Evolutionary conservation across 75 land plant genomes (phyloP).

Genomic region (Cupressus sempervirens): DNA sequence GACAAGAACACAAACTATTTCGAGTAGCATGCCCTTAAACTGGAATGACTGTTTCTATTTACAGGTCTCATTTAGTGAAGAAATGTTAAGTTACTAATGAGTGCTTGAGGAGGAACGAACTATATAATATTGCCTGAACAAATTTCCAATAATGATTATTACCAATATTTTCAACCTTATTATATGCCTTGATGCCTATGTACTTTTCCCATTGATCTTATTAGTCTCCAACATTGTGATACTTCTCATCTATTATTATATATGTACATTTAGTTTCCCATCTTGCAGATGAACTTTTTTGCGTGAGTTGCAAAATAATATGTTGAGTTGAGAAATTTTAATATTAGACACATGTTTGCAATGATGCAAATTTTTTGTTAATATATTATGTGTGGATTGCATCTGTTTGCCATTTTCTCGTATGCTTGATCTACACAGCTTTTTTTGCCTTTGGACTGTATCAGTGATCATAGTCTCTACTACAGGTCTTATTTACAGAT

Average conservation of each 20-base stretch:
- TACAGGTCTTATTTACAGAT: slow-evolving; percentile 69
- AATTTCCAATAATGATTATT: neutral
- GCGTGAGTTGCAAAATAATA: neutral
- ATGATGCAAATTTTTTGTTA: neutral
- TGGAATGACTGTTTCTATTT: neutral
- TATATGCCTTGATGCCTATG: neutral
- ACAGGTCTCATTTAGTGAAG: neutral
- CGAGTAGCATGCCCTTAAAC: neutral
- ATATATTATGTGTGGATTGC: neutral
- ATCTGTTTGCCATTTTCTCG: neutral
- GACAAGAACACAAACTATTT: neutral
- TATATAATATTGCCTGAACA: neutral
- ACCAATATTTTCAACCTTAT: no score
- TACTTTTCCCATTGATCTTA: neutral
- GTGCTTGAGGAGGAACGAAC: neutral
- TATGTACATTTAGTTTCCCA: neutral
- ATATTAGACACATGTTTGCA: neutral
- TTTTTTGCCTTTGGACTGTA: neutral
- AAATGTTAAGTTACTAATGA: neutral
- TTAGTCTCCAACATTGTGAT: neutral
- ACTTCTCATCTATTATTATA: neutral
- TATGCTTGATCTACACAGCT: neutral
- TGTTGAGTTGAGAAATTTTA: neutral
- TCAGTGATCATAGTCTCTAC: neutral
- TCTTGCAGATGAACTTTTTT: neutral